Evolutionary conservation across 129 eudicot species (phyloP).

Genomic region (Flaveria linearis): DNA sequence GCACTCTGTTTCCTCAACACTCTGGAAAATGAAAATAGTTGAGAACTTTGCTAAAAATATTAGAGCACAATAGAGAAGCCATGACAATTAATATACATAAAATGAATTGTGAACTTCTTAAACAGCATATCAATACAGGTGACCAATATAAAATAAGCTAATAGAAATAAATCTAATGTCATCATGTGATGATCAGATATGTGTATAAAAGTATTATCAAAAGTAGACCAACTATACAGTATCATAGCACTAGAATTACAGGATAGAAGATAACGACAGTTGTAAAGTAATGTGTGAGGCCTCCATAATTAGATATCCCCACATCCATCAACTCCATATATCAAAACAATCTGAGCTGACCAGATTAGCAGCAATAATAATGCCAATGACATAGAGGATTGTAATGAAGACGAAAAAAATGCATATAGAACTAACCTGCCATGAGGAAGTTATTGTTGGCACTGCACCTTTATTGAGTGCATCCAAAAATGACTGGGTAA

Average conservation of each 20-base stretch:
- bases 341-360: slow-evolving; percentile 2
- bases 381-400: not conserved
- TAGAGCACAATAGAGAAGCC: not conserved
- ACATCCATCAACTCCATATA: not conserved
- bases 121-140: not conserved
- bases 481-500: slow-evolving; percentile 95
- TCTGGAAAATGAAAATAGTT: slow-evolving; percentile 45
- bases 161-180: not conserved
- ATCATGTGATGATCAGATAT: not conserved
- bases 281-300: not conserved
- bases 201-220: not conserved
- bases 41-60: slow-evolving; percentile 7
- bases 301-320: not conserved
- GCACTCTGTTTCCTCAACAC: slow-evolving; percentile 99
- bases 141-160: not conserved
- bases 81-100: slow-evolving; percentile 10
- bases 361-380: slow-evolving; percentile 16
- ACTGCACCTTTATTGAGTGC: slow-evolving; percentile 98
- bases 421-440: slow-evolving; percentile 73
- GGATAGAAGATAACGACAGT: not conserved
- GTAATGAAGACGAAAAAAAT: not conserved
- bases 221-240: not conserved
- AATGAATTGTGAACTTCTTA: not conserved
- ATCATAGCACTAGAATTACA: not conserved
- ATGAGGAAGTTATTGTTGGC: slow-evolving; percentile 95